A percentile compares a stretch with the other conserved stretches of the same genome.
Conservation (phyloP, 208 protist species). For the Strigomonas culicis region DNA sequence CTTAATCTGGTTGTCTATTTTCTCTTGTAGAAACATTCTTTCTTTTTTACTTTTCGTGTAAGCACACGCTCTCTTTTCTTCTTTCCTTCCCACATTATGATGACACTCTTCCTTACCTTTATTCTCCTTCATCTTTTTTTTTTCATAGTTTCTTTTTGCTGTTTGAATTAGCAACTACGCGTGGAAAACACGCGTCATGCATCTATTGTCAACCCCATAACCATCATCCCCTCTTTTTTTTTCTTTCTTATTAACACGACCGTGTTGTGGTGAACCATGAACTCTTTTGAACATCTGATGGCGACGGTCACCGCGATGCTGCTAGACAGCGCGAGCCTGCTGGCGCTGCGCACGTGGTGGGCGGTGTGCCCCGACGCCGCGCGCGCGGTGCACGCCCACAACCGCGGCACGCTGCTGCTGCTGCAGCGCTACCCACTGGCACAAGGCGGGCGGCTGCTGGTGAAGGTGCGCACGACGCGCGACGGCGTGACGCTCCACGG, state of each 20-base stretch:
- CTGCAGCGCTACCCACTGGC: neutral
- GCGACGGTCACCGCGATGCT: too few relatives aligned
- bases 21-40: neutral
- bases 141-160: too few relatives aligned
- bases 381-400: neutral
- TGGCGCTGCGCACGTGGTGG: too few relatives aligned
- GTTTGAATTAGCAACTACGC: too few relatives aligned
- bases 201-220: neutral
- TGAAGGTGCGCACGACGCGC: neutral
- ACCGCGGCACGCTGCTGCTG: neutral
- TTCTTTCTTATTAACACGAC: neutral
- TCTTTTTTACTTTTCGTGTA: too few relatives aligned
- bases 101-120: too few relatives aligned
- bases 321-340: too few relatives aligned
- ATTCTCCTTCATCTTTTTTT: too few relatives aligned
- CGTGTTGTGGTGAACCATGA: neutral
- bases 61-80: too few relatives aligned
- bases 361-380: too few relatives aligned
- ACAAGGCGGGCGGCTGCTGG: neutral
- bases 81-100: neutral
- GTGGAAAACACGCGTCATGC: neutral
- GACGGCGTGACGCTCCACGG: slow-evolving; percentile 13
- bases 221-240: neutral
- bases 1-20: neutral
- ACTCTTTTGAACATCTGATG: too few relatives aligned